These are phyloP conservation scores for Kwoniella sp. DNA, from an alignment of 768 basidiomycete species.

Conservation along the genomic window DNA sequence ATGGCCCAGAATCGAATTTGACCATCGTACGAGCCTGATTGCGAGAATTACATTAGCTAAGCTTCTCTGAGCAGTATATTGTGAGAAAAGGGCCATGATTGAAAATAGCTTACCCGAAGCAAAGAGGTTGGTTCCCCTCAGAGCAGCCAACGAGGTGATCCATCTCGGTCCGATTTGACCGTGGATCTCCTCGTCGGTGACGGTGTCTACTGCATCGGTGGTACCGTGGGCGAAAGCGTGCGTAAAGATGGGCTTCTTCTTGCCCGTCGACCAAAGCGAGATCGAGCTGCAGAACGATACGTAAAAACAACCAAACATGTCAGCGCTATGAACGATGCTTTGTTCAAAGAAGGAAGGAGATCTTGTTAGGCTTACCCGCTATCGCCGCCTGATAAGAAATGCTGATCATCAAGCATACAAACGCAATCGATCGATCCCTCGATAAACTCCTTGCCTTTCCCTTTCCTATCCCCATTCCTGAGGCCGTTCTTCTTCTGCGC, in stretches of 20 bases:
- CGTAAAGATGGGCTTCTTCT: constrained; percentile 93
- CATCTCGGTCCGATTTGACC: constrained; percentile 82
- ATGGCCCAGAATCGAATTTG: constrained; percentile 87
- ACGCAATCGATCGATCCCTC: constrained; percentile 92
- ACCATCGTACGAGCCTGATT: constrained; percentile 96
- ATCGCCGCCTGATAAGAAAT: constrained; percentile 91
- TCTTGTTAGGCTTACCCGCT: constrained; percentile 93
- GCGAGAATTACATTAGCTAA: too few species aligned
- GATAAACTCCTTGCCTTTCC: constrained; percentile 63
- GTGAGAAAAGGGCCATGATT: too few species aligned
- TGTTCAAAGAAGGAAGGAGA: too few species aligned
- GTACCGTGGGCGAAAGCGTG: constrained; percentile 85
- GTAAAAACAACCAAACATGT: background rate
- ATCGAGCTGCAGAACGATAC: constrained; percentile 66
- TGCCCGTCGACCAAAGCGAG: constrained; percentile 83
- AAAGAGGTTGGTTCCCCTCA: constrained; percentile 88
- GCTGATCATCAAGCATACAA: constrained; percentile 91
- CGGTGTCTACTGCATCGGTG: constrained; percentile 39
- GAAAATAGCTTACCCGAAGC: constrained; percentile 87
- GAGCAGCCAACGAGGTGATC: constrained; percentile 79
- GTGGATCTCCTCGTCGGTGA: constrained; percentile 59
- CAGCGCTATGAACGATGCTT: too few species aligned
- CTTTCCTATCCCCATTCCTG: constrained; percentile 42
- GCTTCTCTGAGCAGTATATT: too few species aligned
- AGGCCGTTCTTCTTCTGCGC: constrained; percentile 37